Percentiles rank a stretch among this genome's conserved stretches.
Evolutionary conservation across 352 stramenopile genomes (phyloP).

Genomic region (Hyaloperonospora brassicae): DNA sequence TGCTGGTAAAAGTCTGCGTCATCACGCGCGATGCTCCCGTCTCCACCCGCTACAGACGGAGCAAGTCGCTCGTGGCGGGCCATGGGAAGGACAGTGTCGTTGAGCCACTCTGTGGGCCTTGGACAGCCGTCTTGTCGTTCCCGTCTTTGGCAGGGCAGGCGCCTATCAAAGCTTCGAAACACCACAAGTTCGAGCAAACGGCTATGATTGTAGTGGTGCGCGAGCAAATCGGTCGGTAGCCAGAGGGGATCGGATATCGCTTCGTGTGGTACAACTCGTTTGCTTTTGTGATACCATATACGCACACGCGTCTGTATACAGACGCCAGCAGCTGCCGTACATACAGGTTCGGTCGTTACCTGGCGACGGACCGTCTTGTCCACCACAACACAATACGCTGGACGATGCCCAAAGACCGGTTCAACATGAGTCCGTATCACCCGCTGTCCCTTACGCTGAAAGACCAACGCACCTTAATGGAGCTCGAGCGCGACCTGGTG

Average conservation of each 20-base stretch:
- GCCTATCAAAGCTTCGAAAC: not conserved
- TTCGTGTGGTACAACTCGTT: constrained; percentile 11
- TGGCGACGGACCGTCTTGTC: constrained; percentile 8
- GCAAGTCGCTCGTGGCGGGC: constrained; percentile 14
- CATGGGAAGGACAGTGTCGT: constrained; percentile 7
- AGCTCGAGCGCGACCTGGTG: constrained; percentile 12
- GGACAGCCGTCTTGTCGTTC: not conserved
- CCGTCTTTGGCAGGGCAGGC: not conserved
- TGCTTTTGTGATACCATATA: no score
- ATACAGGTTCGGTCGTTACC: no score
- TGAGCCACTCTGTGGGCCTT: constrained; percentile 5
- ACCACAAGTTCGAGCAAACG: constrained; percentile 5
- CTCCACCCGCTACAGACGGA: constrained; percentile 1
- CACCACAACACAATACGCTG: constrained; percentile 24
- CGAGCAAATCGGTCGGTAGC: constrained; percentile 12
- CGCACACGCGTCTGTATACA: no score
- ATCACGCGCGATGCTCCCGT: constrained; percentile 8
- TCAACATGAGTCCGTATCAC: constrained; percentile 22
- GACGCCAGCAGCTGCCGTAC: no score
- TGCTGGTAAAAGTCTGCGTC: constrained; percentile 5
- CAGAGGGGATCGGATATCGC: constrained; percentile 4
- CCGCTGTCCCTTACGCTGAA: not conserved
- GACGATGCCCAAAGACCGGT: constrained; percentile 26
- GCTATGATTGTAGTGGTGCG: constrained; percentile 14
- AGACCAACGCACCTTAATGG: constrained; percentile 1